Base-by-base conservation (phyloP, 2,329 filamentous ascomycete genomes). In the Diaporthe citri region DNA sequence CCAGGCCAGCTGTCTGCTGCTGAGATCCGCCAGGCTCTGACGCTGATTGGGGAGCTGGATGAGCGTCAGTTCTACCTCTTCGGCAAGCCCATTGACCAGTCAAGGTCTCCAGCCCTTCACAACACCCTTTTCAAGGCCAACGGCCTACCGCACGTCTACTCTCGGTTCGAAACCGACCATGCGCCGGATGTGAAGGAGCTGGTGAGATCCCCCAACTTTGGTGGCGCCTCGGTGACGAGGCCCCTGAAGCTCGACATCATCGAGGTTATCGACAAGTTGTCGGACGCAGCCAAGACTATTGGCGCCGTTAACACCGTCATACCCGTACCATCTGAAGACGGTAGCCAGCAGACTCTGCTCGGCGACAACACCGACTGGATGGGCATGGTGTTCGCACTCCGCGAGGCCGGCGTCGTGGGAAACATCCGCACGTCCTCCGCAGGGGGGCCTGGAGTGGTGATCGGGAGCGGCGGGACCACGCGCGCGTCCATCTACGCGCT, bases 361-460 rank as follows among this genome's bases (percentile, higher is more conserved):
- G 97, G 97, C 57, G 94, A 96, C 82, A 99, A 99, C 84, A 99
- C 97, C 17, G 97, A 99, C 86, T 99, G 95, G 93, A 90, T 92
- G 80, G 97, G 97, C 77, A 99, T 99, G 92, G 91, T 94, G 3
- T 91, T 93, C 78, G 93, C 94, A 4, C 89, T 99, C 28, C 91
- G 90, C 74, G 90, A 90, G 56, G 92, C 91, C 2, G 94, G 94
- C 10, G 87, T 94, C 52, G 85, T 76, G 83, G 77, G 82, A 81
- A 80, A 79, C 80, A 78, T 79, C 82, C 81, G 72, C 71, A 75
- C 48, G 28, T 76, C 79, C 78, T 39, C 82, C 75, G 90, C 92
- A 73, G 72, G 60, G 9, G 59, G 67, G 13, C 71, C 75, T 3
- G 96, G 91, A 36, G 90, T 98, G 78, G 94, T 98, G 20, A 91